Base-by-base conservation (phyloP, 2,329 filamentous ascomycete species). In the Aspergillus phoenicis region DNA sequence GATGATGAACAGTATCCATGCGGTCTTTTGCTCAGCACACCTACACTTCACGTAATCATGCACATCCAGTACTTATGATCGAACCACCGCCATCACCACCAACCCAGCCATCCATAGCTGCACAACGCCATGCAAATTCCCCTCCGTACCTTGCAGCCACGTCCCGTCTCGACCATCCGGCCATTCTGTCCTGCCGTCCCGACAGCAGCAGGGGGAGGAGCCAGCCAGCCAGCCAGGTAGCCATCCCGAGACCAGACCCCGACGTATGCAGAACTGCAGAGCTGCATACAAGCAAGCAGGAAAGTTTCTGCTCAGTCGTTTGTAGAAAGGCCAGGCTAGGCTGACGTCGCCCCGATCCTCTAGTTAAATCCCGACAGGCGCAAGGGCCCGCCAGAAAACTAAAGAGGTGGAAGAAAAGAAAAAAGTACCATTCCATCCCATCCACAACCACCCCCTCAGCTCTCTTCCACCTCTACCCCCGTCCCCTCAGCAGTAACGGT, bases 401-500 rank as follows among this genome's bases (percentile, higher is more conserved):
- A 0, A 26, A 36, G 33, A 28, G 15, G 22, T 5, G 6, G 4
- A 20, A 33, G n/a, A 51, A 51, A 33, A 8, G 11, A 33, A 33
- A 33, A 51, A 51, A 51, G 24, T 49, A 49, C 45, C 22, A 24
- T 47, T 17, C 17, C n/a, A 43, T 10, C 17, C 43, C 20, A 30
- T 30, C 28, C 8, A 5, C 8, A 11, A 49, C 11, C 15, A n/a
- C 15, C 15, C 26, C 3, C 10, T 51, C 47, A 51, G 8, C 47
- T 51, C 26, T 30, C 47, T 26, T 51, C 47, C 11, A 5, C 26
- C 5, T 5, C 47, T 8, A n/a, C 47, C 45, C 30, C 20, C 22
- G 13, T 22, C 8, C 7, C 45, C 15, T 13, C 24, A 8, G 2
- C 13, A 13, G 13, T 8, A 39, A 73, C 45, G 6, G 13, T n/a